Conservation (phyloP, 2,329 filamentous ascomycete species). For the Ophiocordyceps camponoti-floridani region DNA sequence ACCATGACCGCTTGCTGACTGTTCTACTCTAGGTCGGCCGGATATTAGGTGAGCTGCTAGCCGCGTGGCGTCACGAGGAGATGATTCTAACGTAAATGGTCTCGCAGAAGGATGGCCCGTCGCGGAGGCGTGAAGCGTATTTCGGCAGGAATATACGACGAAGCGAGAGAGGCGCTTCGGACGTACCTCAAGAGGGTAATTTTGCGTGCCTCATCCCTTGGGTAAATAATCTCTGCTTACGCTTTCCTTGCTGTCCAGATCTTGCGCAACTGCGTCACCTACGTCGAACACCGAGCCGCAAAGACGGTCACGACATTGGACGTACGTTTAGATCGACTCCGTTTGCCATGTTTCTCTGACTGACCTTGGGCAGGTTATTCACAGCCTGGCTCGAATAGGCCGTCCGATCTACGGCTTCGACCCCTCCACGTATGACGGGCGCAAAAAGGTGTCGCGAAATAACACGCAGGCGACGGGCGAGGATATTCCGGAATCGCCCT, state of each 20-base stretch:
- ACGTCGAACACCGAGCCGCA: conserved; percentile 31
- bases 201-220: neutral
- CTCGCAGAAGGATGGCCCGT: conserved; percentile 47
- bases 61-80: neutral
- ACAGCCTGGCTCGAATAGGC: conserved; percentile 28
- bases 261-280: conserved; percentile 27
- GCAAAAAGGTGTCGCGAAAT: conserved; percentile 1
- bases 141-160: conserved; percentile 43
- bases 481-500: neutral
- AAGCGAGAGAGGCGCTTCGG: conserved; percentile 34
- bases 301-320: conserved; percentile 49
- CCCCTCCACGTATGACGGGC: conserved; percentile 15
- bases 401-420: conserved; percentile 42
- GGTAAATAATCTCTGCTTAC: neutral
- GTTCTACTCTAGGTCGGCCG: neutral
- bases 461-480: neutral
- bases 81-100: neutral
- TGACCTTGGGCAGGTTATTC: conserved; percentile 29
- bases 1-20: neutral
- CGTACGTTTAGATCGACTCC: conserved; percentile 19
- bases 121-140: conserved; percentile 66
- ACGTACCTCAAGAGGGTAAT: conserved; percentile 27
- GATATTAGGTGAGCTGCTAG: conserved; percentile 1
- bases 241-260: conserved; percentile 23
- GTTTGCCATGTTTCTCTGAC: neutral